Conservation (phyloP, 2,329 filamentous ascomycete species). For the Penicillium hesseltinei region DNA sequence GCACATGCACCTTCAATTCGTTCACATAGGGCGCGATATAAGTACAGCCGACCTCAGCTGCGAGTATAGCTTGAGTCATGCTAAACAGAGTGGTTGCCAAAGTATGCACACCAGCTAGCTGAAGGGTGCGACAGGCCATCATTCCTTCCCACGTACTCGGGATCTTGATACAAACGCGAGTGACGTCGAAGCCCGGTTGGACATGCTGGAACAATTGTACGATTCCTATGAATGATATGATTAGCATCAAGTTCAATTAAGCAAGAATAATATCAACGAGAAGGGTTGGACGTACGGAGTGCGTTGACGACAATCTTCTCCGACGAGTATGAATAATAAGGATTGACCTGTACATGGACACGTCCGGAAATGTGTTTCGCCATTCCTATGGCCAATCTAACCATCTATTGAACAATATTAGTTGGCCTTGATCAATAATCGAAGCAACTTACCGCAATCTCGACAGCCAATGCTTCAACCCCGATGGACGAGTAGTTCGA, state of each 20-base stretch:
- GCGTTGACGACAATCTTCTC: constrained; percentile 53
- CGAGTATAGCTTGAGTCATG: constrained; percentile 59
- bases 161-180: constrained; percentile 62
- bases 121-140: constrained; percentile 56
- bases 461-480: constrained; percentile 53
- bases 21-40: constrained; percentile 67
- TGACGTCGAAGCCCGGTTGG: constrained; percentile 45
- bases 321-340: constrained; percentile 53
- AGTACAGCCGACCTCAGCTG: constrained; percentile 56
- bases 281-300: constrained; percentile 41
- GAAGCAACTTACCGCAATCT: constrained; percentile 49
- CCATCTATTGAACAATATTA: constrained; percentile 46
- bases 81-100: constrained; percentile 64
- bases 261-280: neutral
- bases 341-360: constrained; percentile 62
- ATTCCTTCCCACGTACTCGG: constrained; percentile 64
- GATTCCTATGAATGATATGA: constrained; percentile 44
- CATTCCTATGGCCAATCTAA: constrained; percentile 55
- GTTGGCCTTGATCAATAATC: neutral
- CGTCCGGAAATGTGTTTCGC: constrained; percentile 51
- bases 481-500: constrained; percentile 41
- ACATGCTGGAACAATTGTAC: constrained; percentile 49
- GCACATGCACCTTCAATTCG: constrained; percentile 62
- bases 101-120: constrained; percentile 56
- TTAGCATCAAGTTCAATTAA: neutral